A percentile compares a stretch with the other conserved stretches of the same genome.
Evolutionary conservation across 495 filamentous ascomycete species (phyloP).

Genomic region (Penicillium desertorum): DNA sequence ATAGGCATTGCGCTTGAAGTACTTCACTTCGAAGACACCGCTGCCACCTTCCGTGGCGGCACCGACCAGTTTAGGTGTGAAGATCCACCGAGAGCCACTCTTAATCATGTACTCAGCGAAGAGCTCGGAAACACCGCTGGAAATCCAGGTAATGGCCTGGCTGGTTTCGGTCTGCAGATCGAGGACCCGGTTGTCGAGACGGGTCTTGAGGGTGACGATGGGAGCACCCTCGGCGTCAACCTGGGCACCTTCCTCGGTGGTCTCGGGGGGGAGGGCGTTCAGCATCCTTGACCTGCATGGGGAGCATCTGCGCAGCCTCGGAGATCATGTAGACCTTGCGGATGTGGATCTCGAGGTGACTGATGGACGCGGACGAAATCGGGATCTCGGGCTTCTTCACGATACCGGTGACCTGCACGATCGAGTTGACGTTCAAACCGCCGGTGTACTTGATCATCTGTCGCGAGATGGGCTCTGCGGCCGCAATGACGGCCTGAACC

Average conservation of each 20-base stretch:
- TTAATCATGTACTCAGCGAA: slow-evolving; percentile 77
- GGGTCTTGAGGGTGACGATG: slow-evolving; percentile 70
- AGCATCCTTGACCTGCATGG: slow-evolving; percentile 70
- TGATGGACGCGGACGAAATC: slow-evolving; percentile 75
- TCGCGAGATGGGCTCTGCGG: slow-evolving; percentile 52
- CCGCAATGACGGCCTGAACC: slow-evolving; percentile 74
- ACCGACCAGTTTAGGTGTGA: slow-evolving; percentile 84
- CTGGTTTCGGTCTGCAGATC: slow-evolving; percentile 86
- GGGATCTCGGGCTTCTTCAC: slow-evolving; percentile 72
- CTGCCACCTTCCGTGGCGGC: slow-evolving; percentile 92
- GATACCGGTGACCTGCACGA: slow-evolving; percentile 74
- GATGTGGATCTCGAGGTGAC: slow-evolving; percentile 76
- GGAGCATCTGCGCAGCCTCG: slow-evolving; percentile 62
- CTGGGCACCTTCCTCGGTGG: slow-evolving; percentile 44
- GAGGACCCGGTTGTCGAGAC: slow-evolving; percentile 85
- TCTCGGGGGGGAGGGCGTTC: slow-evolving; percentile 53
- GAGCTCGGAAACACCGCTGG: slow-evolving; percentile 74
- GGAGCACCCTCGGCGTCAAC: slow-evolving; percentile 53
- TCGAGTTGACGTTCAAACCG: slow-evolving; percentile 73
- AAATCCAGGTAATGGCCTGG: slow-evolving; percentile 82
- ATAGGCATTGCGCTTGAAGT: slow-evolving; percentile 83
- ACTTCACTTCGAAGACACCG: slow-evolving; percentile 88
- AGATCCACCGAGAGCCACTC: slow-evolving; percentile 80
- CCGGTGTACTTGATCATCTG: slow-evolving; percentile 92
- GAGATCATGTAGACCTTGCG: slow-evolving; percentile 75